Conservation (phyloP, 2,329 filamentous ascomycete genomes). For the Tricladium varicosporioides region DNA sequence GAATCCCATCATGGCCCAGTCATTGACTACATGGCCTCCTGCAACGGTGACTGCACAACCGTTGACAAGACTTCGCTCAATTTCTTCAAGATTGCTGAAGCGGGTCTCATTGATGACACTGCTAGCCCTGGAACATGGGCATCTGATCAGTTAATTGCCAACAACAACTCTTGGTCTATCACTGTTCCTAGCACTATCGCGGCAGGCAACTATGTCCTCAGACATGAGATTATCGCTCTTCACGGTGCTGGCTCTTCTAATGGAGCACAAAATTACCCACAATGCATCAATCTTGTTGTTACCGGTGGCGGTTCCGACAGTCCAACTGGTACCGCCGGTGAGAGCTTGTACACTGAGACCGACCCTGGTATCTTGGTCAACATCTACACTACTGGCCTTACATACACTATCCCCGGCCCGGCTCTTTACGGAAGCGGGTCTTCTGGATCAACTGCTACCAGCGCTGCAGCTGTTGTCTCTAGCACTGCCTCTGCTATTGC, state of each 20-base stretch:
- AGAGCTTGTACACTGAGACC: conserved; percentile 30
- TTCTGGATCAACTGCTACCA: neutral
- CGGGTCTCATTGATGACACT: conserved; percentile 36
- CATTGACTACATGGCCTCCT: conserved; percentile 27
- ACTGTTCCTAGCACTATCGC: conserved; percentile 43
- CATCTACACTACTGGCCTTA: conserved; percentile 37
- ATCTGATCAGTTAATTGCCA: conserved; percentile 46
- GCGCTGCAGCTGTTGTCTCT: conserved; percentile 2
- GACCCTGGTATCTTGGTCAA: conserved; percentile 48
- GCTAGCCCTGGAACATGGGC: conserved; percentile 39
- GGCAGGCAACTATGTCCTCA: conserved; percentile 50
- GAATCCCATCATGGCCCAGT: conserved; percentile 43
- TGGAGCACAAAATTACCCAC: conserved; percentile 49
- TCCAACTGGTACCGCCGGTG: conserved; percentile 30
- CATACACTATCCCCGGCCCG: conserved; percentile 40
- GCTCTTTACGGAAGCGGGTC: conserved; percentile 27
- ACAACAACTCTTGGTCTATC: conserved; percentile 51
- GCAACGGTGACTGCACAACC: conserved; percentile 36
- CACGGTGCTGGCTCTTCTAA: conserved; percentile 32
- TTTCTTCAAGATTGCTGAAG: conserved; percentile 45
- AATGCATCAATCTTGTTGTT: conserved; percentile 50
- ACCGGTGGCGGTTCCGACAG: conserved; percentile 41
- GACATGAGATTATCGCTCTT: conserved; percentile 47
- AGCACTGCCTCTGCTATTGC: neutral
- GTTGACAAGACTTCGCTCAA: conserved; percentile 37